Evolutionary conservation across 2,329 filamentous ascomycete species (phyloP), one percentile per base, ranked within the genome.

Genomic region (Penicillium brasilianum): DNA sequence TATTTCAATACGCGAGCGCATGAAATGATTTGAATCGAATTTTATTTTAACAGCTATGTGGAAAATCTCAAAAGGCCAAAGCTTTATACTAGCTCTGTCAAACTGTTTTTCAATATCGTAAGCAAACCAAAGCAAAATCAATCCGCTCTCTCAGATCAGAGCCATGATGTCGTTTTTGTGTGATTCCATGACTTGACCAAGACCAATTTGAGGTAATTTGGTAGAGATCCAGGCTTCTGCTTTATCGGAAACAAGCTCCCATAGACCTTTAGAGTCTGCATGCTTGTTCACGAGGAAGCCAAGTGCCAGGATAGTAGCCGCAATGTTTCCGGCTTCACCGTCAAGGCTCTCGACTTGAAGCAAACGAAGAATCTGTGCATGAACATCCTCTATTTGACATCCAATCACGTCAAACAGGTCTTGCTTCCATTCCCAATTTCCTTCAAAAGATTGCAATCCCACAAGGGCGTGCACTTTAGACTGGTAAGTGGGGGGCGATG

Each of bases 381-480:
- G 50, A 11, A 39, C 36, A 2, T 52, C n/a, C 3, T 14, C 13
- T 39, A 43, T 32, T 25, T 59, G 48, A 7, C 61, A 34, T 0
- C 61, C 66, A 7, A 76, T 32, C 4, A 72, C 18, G 3, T 50
- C 30, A 22, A 74, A 69, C 3, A 75, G 39, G 3, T 64, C 50
- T 0, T 65, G 18, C 0, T 60, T 72, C 73, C 76, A 80, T 0
- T 59, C 50, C 86, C 86, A 89, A 16, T 70, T 78, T 0, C 87
- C 87, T 1, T 82, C 75, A 62, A 87, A 88, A 0, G 74, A 75
- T 71, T 90, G 88, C 3, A 86, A 74, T 0, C 67, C 66, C 4
- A 89, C 84, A 2, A 90, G 68, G 0, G 64, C 65, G 13, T 81
- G 72, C 37, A 86, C 71, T 14, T 70, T 67, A 25, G 52, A 48